Evolutionary conservation across 108 stramenopile genomes (phyloP).

Genomic region (Chaetoceros tenuissimus): DNA sequence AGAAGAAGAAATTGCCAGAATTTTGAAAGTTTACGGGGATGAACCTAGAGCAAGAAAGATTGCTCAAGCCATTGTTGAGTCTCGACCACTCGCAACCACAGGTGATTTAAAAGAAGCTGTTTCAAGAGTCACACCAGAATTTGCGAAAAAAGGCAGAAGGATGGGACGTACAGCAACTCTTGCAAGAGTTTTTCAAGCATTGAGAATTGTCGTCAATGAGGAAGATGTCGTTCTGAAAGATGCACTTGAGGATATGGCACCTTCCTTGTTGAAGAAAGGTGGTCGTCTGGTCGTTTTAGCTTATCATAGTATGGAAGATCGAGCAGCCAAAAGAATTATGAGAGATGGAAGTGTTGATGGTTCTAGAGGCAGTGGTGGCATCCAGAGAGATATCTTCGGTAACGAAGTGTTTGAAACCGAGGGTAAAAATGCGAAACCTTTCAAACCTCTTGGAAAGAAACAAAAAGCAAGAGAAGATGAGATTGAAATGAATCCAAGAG

Average conservation of each 20-base stretch:
- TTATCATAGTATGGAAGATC: slow-evolving; percentile 94
- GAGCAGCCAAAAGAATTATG: slow-evolving; percentile 78
- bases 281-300: slow-evolving; percentile 73
- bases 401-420: slow-evolving; percentile 42
- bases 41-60: slow-evolving; percentile 69
- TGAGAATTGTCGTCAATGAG: slow-evolving; percentile 89
- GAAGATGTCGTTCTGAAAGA: slow-evolving; percentile 66
- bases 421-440: slow-evolving; percentile 28
- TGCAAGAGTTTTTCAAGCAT: slow-evolving; percentile 80
- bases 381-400: slow-evolving; percentile 70
- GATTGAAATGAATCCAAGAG: slow-evolving; percentile 58
- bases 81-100: slow-evolving; percentile 71
- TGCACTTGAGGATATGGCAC: slow-evolving; percentile 58
- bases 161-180: slow-evolving; percentile 75
- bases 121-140: slow-evolving; percentile 57
- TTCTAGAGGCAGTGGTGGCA: slow-evolving; percentile 1
- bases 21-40: slow-evolving; percentile 76
- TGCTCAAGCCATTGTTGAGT: slow-evolving; percentile 60
- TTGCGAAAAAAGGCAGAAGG: slow-evolving; percentile 52
- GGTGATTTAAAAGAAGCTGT: slow-evolving; percentile 70
- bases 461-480: slow-evolving; percentile 68
- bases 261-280: slow-evolving; percentile 43
- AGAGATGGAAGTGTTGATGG: slow-evolving; percentile 52
- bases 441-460: slow-evolving; percentile 55
- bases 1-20: slow-evolving; percentile 50